Conservation (phyloP, 306 rosid species). For the Castanea mollissima region DNA sequence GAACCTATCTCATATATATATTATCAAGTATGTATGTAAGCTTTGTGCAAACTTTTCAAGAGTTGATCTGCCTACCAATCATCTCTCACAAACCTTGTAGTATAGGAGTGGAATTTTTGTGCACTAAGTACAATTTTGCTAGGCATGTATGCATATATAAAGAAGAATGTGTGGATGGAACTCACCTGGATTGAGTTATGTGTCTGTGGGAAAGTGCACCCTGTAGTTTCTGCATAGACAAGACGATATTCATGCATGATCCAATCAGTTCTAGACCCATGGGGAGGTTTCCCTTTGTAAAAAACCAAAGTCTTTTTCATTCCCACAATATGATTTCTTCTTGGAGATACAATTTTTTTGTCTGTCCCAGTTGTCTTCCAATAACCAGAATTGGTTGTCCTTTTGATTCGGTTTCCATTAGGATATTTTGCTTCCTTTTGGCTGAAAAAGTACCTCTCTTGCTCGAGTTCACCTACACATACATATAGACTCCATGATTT, state of each 20-base stretch:
- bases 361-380: conserved; percentile 88
- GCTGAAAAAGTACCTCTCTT: conserved; percentile 74
- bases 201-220: not conserved
- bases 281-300: conserved; percentile 52
- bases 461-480: conserved; percentile 42
- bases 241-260: conserved; percentile 86
- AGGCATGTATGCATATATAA: not conserved
- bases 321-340: conserved; percentile 38
- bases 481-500: not conserved
- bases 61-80: too few relatives aligned
- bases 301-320: conserved; percentile 69
- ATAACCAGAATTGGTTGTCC: conserved; percentile 71
- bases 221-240: conserved; percentile 10
- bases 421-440: conserved; percentile 54
- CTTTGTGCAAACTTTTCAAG: too few relatives aligned
- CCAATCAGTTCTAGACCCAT: conserved; percentile 65
- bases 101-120: too few relatives aligned
- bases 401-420: conserved; percentile 57
- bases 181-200: conserved; percentile 32
- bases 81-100: too few relatives aligned
- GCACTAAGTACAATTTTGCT: too few relatives aligned
- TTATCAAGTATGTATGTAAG: too few relatives aligned
- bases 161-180: not conserved
- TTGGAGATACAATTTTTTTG: conserved; percentile 50
- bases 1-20: too few relatives aligned